A percentile compares a stretch with the other conserved stretches of the same genome.
phyloP scores from a whole-genome alignment of 2,329 filamentous ascomycete species.

The Chaetomium sp. region DNA sequence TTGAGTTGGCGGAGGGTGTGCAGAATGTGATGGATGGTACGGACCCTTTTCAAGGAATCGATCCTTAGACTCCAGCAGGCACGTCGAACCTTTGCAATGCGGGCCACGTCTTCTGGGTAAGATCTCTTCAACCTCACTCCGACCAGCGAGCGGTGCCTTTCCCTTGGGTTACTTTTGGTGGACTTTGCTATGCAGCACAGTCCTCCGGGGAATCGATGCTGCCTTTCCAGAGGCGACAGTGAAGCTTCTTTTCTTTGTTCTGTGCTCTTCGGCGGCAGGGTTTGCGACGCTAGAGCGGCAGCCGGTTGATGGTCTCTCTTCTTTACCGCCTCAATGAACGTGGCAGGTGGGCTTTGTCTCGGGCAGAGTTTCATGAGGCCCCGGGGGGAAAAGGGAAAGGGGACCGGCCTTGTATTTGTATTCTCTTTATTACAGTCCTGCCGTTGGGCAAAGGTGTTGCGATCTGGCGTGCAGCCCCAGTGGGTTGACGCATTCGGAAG shows the following conservation, averaged over 20 bases:
- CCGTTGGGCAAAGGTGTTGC: slow-evolving; percentile 18
- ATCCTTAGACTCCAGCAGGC: slow-evolving; percentile 20
- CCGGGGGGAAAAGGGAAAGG: slow-evolving; percentile 26
- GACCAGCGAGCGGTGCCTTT: slow-evolving; percentile 20
- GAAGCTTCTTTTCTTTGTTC: slow-evolving; percentile 27
- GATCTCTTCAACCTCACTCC: slow-evolving; percentile 17
- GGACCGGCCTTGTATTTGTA: slow-evolving; percentile 34
- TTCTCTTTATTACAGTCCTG: slow-evolving; percentile 32
- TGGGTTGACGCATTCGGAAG: slow-evolving; percentile 35
- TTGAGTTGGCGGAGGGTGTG: slow-evolving; percentile 20
- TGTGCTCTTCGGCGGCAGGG: slow-evolving; percentile 26
- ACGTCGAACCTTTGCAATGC: slow-evolving; percentile 16
- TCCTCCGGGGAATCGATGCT: slow-evolving; percentile 19
- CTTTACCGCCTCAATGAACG: slow-evolving; percentile 31
- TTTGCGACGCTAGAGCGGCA: slow-evolving; percentile 20
- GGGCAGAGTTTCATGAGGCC: slow-evolving; percentile 27
- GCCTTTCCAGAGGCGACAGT: slow-evolving; percentile 26
- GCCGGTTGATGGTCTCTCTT: slow-evolving; percentile 29
- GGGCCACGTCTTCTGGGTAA: slow-evolving; percentile 19
- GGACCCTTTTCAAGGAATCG: slow-evolving; percentile 28
- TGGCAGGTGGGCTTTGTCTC: slow-evolving; percentile 34
- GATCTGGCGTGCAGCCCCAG: slow-evolving; percentile 25
- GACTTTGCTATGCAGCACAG: slow-evolving; percentile 18
- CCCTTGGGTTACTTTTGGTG: slow-evolving; percentile 1
- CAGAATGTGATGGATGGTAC: slow-evolving; percentile 25